These are phyloP conservation scores for Xanthoconium stramineum DNA, from an alignment of 768 basidiomycete species.

Conservation along the genomic window DNA sequence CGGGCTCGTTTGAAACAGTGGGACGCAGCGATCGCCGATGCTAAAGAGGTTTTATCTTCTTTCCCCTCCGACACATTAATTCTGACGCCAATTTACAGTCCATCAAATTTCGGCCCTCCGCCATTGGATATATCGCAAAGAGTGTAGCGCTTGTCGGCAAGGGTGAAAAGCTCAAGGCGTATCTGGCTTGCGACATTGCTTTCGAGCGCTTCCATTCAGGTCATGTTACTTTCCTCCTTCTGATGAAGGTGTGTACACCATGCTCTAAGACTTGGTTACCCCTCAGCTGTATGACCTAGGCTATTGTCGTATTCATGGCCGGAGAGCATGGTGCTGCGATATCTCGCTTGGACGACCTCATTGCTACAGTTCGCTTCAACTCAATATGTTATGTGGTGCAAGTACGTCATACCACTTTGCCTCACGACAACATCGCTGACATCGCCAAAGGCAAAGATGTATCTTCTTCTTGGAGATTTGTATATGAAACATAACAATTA, in stretches of 20 bases:
- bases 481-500: neutral
- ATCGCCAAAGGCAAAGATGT: neutral
- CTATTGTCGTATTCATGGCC: neutral
- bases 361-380: neutral
- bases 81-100: neutral
- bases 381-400: neutral
- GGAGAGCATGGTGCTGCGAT: too few species aligned
- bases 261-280: neutral
- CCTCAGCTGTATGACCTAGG: neutral
- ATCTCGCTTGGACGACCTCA: too few species aligned
- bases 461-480: neutral
- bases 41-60: neutral
- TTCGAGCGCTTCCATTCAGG: neutral
- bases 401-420: neutral
- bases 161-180: neutral
- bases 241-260: neutral
- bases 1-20: neutral
- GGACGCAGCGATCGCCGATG: neutral
- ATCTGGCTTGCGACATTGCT: slow-evolving; percentile 1
- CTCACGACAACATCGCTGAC: neutral
- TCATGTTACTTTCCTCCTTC: neutral
- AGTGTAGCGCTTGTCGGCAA: neutral
- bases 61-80: too few species aligned
- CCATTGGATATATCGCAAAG: slow-evolving; percentile 6
- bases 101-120: neutral